These are phyloP conservation scores for Verticillium dahliae DNA, from an alignment of 2,329 filamentous ascomycete species.

Conservation along the genomic window DNA sequence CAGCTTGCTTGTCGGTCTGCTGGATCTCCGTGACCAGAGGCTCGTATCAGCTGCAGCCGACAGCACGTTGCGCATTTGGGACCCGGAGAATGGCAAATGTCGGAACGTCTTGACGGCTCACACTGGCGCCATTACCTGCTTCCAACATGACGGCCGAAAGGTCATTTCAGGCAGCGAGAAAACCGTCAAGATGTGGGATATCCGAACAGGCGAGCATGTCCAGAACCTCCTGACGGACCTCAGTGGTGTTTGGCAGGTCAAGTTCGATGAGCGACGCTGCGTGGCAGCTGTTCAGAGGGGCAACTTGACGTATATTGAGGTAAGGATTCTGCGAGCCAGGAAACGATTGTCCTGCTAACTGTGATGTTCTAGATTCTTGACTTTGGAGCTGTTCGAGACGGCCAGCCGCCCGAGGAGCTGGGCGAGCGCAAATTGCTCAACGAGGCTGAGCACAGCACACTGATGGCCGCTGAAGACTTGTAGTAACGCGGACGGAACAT, in stretches of 20 bases:
- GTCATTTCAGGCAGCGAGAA: slow-evolving; percentile 95
- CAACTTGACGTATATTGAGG: slow-evolving; percentile 90
- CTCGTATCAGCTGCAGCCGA: slow-evolving; percentile 94
- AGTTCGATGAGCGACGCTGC: slow-evolving; percentile 91
- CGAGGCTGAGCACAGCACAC: slow-evolving; percentile 43
- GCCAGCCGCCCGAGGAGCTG: slow-evolving; percentile 67
- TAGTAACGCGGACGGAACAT: neutral
- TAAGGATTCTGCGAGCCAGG: slow-evolving; percentile 35
- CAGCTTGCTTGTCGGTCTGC: slow-evolving; percentile 80
- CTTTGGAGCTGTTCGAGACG: slow-evolving; percentile 90
- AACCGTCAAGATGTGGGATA: slow-evolving; percentile 98
- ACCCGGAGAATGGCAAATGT: slow-evolving; percentile 86
- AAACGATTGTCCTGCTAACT: slow-evolving; percentile 21
- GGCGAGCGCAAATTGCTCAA: slow-evolving; percentile 71
- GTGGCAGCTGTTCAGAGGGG: slow-evolving; percentile 95
- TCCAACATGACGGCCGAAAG: slow-evolving; percentile 94
- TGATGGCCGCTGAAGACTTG: slow-evolving; percentile 29
- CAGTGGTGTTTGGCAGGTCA: slow-evolving; percentile 98
- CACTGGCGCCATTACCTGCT: slow-evolving; percentile 96
- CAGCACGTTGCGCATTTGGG: slow-evolving; percentile 93
- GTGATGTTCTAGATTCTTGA: slow-evolving; percentile 74
- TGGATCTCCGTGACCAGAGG: slow-evolving; percentile 83
- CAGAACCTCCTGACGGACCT: slow-evolving; percentile 89
- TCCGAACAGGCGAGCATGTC: slow-evolving; percentile 83
- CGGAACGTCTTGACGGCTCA: slow-evolving; percentile 87